Base-by-base conservation (phyloP, 2,329 filamentous ascomycete genomes). In the Paramyrothecium sp. region DNA sequence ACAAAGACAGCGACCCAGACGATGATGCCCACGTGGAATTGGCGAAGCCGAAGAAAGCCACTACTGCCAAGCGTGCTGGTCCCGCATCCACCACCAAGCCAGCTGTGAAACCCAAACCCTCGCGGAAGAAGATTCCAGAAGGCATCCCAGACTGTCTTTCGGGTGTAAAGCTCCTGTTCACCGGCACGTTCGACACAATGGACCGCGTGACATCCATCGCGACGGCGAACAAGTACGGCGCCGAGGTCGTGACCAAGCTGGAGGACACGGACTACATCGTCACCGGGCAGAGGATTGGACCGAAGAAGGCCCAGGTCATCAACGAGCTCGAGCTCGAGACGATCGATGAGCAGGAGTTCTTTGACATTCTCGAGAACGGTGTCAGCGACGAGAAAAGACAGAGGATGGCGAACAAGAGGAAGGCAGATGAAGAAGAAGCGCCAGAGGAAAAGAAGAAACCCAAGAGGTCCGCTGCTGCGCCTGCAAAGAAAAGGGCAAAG, bases 251-350 rank as follows among this genome's bases (percentile, higher is more conserved):
- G 47, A 49, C n/a, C 51, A 53, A 49, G 55, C 55, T 57, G 20
- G 55, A 57, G 23, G 55, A 57, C 33, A 57, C 55, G 20, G 55
- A 57, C 47, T 57, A 57, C 55, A 30, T 57, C 7, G 55, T 57
- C 17, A 46, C 53, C 21, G 55, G 55, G 30, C 44, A 51, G 16
- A 41, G 55, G 41, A 47, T 52, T n/a, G 55, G 55, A 11, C 55
- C 55, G 20, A 51, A 51, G 47, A 57, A 57, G 51, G 51, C 53
- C 26, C 41, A 54, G 46, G 44, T 54, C n/a, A 57, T 57, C 7
- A 54, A 57, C 33, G 55, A 57, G 47, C 55, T 54, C 2, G 55
- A 57, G 34, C 55, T 57, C 19, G 55, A 57, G 33, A 57, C 55
- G 5, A 51, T 57, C 10, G 51, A 51, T 13, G 55, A 57, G 33